Percentiles rank a stretch among this genome's conserved stretches.
Evolutionary conservation across 768 basidiomycete genomes (phyloP).

Genomic region (Multifurca ochricompacta): DNA sequence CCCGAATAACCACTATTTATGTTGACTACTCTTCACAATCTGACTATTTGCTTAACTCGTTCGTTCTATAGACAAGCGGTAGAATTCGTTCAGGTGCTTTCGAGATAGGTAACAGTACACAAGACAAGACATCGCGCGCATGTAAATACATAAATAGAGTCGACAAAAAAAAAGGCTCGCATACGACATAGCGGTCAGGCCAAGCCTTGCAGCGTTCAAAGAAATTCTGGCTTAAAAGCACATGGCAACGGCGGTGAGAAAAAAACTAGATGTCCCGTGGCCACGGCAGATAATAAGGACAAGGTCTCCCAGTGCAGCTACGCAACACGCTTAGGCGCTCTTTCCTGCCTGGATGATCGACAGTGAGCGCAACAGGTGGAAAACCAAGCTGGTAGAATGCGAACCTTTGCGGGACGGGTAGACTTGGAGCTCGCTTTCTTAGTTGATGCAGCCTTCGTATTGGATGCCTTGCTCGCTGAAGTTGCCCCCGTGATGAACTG

Average conservation of each 20-base stretch:
- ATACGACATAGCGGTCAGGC: neutral
- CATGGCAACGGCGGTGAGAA: neutral
- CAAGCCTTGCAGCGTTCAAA: conserved; percentile 7
- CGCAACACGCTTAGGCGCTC: neutral
- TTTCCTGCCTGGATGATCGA: neutral
- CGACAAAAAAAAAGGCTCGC: conserved; percentile 7
- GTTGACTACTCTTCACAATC: no score
- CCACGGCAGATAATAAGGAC: neutral
- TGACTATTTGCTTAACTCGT: neutral
- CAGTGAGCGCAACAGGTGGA: neutral
- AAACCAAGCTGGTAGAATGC: neutral
- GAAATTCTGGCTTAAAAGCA: neutral
- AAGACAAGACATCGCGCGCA: conserved; percentile 11
- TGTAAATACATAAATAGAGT: conserved; percentile 19
- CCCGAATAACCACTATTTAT: no score
- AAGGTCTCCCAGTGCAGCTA: neutral
- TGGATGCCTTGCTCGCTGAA: conserved; percentile 26
- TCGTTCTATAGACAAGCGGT: neutral
- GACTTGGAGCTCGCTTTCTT: conserved; percentile 24
- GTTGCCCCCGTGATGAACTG: conserved; percentile 48
- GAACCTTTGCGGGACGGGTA: neutral
- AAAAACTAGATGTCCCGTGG: neutral
- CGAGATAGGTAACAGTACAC: conserved; percentile 11
- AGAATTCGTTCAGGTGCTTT: neutral
- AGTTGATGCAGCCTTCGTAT: conserved; percentile 24